Conservation (phyloP, 2,329 filamentous ascomycete genomes). For the Didymella sp. region DNA sequence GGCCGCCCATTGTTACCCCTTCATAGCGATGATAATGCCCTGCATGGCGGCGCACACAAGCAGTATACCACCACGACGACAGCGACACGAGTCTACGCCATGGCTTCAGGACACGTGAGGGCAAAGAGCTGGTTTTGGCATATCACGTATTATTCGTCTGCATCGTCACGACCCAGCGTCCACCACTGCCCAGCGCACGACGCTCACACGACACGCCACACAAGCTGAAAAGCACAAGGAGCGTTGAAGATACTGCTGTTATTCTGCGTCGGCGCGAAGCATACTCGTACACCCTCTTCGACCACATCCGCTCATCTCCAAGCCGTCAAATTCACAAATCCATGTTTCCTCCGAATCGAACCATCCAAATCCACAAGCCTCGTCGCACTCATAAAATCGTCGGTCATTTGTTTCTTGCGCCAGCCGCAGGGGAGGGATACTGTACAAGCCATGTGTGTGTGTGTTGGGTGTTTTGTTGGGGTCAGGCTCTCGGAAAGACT, state of each 20-base stretch:
- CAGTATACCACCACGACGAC: not conserved
- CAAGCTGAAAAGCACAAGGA: not conserved
- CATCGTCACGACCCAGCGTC: not conserved
- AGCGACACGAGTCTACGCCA: not conserved
- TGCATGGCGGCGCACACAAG: not conserved
- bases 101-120: not conserved
- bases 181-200: not conserved
- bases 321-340: constrained; percentile 2
- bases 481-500: not conserved
- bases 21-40: not conserved
- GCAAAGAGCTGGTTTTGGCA: not conserved
- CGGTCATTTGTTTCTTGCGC: constrained; percentile 10
- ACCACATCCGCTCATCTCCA: not conserved
- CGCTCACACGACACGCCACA: not conserved
- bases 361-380: constrained; percentile 32
- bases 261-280: constrained; percentile 2
- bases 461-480: not conserved
- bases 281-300: constrained; percentile 6
- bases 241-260: constrained; percentile 6
- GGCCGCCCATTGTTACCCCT: not conserved
- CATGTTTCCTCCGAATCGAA: constrained; percentile 9
- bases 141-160: not conserved
- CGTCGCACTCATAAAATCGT: constrained; percentile 29
- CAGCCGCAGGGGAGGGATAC: constrained; percentile 22
- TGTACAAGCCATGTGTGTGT: constrained; percentile 30